Conservation (phyloP, 2,329 filamentous ascomycete genomes). For the Rhinocladiella mackenziei region DNA sequence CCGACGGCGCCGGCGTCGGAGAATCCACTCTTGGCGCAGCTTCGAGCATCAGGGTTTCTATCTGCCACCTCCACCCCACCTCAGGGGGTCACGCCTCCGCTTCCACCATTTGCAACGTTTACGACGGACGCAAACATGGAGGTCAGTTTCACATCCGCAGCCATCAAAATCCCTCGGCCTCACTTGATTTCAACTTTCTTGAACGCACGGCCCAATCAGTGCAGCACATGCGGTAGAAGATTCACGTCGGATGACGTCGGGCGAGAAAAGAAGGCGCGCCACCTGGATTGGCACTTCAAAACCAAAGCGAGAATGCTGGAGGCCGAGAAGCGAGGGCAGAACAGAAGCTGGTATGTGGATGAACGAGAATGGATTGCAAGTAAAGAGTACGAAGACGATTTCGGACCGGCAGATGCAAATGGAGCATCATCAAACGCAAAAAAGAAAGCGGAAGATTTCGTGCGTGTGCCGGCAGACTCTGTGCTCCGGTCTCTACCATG, state of each 20-base stretch:
- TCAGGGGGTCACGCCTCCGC: slow-evolving; percentile 39
- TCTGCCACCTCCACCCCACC: slow-evolving; percentile 44
- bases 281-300: slow-evolving; percentile 98
- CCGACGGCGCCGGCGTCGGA: slow-evolving; percentile 41
- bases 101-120: slow-evolving; percentile 20
- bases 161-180: slow-evolving; percentile 73
- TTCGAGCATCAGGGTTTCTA: slow-evolving; percentile 66
- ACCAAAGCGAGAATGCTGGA: slow-evolving; percentile 87
- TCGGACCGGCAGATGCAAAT: slow-evolving; percentile 42
- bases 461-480: slow-evolving; percentile 77
- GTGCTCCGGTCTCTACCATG: slow-evolving; percentile 72
- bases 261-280: slow-evolving; percentile 77
- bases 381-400: slow-evolving; percentile 69
- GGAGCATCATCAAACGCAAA: slow-evolving; percentile 43
- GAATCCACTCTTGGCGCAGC: slow-evolving; percentile 61
- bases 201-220: slow-evolving; percentile 78
- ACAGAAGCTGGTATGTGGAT: slow-evolving; percentile 92
- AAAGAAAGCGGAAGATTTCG: slow-evolving; percentile 64
- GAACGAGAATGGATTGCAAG: slow-evolving; percentile 90
- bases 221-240: slow-evolving; percentile 83
- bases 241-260: slow-evolving; percentile 76
- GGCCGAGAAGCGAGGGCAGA: slow-evolving; percentile 77
- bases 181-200: slow-evolving; percentile 72
- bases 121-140: slow-evolving; percentile 34
- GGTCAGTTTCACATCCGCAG: slow-evolving; percentile 57